Base-by-base conservation (phyloP, 192 early-diverging fungal genomes). In the Dispira simplex region DNA sequence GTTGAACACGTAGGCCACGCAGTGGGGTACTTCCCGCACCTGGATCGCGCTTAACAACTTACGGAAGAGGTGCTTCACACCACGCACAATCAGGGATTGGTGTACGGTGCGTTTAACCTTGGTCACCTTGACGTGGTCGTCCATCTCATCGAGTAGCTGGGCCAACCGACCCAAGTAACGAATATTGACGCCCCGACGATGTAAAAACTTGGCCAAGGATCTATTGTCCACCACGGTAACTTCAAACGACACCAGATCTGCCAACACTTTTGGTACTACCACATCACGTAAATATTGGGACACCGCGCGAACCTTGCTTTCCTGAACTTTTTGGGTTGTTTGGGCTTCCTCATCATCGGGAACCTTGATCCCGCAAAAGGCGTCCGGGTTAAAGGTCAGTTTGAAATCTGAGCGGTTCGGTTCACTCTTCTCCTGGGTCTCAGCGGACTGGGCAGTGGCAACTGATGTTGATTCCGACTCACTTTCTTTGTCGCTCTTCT, bases 141-240 rank as follows among this genome's bases (percentile, higher is more conserved):
- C 67, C 56, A 79, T 70, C 25, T 80, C 65, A 9, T 90, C 78
- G 43, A 94, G 74, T 23, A 87, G 64, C 46, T 74, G 60, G 20
- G 83, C 82, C 5, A 95, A 78, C 49, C 73, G 80, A 11, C 94
- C 95, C 23, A 99, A 79, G 67, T 95, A 97, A 39, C 96, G 84
- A 90, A 97, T 96, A 73, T 97, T 96, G 75, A 99, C 86, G 65
- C 96, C 96, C 46, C 90, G 90, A 51, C 83, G 86, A 74, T 98
- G 96, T 79, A 98, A 84, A 8, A 83, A 76, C 63, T 75, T 78
- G 12, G 84, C 84, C n/a, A 98, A 75, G 14, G 82, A 75, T 47
- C 79, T 80, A 47, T 87, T 85, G 73, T 91, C 91, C 20, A 89
- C 69, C 44, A 62, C 60, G 1, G 86, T 85, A 16, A 80, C 80